A percentile compares a stretch with the other conserved stretches of the same genome.
phyloP scores from a whole-genome alignment of 495 filamentous ascomycete species.

The Daldinia caldariorum region DNA sequence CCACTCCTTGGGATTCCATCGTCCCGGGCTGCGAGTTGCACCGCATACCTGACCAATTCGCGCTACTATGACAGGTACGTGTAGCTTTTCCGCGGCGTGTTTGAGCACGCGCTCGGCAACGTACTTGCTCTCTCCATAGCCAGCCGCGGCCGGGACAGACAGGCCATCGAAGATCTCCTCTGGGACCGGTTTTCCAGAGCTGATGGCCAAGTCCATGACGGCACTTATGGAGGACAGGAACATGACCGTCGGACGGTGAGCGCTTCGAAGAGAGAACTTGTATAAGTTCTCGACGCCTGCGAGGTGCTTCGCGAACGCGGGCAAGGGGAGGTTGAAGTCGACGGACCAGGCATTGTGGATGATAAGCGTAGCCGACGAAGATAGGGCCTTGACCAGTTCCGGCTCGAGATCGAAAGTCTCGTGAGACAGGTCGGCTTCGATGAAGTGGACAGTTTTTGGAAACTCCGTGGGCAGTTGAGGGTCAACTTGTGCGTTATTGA shows the following conservation, averaged over 20 bases:
- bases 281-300: background rate
- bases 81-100: background rate
- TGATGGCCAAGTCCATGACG: background rate
- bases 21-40: background rate
- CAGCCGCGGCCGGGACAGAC: background rate
- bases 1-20: constrained; percentile 3
- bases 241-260: background rate
- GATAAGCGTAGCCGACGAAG: constrained; percentile 45
- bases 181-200: background rate
- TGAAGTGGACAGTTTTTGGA: constrained; percentile 55
- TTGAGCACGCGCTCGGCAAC: background rate
- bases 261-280: background rate
- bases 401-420: constrained; percentile 53
- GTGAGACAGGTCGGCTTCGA: constrained; percentile 57
- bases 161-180: background rate
- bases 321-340: constrained; percentile 65
- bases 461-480: background rate
- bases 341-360: constrained; percentile 71
- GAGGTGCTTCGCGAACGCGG: constrained; percentile 59
- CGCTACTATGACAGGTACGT: background rate
- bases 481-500: background rate
- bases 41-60: constrained; percentile 1
- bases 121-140: background rate
- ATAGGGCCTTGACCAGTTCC: constrained; percentile 44
- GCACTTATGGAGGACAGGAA: background rate